Evolutionary conservation across 805 yeast species (phyloP).

Genomic region (Wickerhamomyces alni): DNA sequence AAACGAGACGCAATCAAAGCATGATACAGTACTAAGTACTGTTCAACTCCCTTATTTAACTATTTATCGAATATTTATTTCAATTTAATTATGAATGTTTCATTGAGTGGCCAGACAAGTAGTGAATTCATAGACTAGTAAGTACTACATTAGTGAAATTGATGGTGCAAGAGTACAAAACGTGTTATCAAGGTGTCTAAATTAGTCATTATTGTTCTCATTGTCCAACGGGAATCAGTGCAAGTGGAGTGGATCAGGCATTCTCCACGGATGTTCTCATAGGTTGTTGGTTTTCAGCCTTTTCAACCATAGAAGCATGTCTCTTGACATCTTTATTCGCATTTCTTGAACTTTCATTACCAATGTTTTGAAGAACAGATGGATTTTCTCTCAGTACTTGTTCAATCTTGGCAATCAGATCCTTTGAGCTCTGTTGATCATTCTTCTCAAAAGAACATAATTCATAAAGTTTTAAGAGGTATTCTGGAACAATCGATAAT

Average conservation of each 20-base stretch:
- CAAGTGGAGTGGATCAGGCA: too few species aligned
- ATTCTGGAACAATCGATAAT: slow-evolving; percentile 67
- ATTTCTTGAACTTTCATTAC: not conserved
- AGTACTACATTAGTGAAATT: too few species aligned
- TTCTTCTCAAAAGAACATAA: slow-evolving; percentile 17
- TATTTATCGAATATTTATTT: too few species aligned
- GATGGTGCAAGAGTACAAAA: not conserved
- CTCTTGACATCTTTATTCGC: not conserved
- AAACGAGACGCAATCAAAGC: slow-evolving; percentile 3
- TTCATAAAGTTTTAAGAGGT: slow-evolving; percentile 29
- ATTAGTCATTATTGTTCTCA: not conserved
- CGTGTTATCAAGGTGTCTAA: too few species aligned
- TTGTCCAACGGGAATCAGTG: too few species aligned
- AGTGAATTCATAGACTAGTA: too few species aligned
- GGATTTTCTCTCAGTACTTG: slow-evolving; percentile 23
- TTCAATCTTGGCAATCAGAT: slow-evolving; percentile 30
- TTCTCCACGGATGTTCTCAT: slow-evolving; percentile 9
- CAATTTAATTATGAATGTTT: not conserved
- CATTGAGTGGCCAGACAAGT: too few species aligned
- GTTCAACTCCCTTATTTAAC: not conserved
- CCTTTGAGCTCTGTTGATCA: slow-evolving; percentile 29
- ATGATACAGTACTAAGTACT: not conserved
- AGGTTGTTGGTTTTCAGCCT: slow-evolving; percentile 5
- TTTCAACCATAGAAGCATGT: slow-evolving; percentile 9
- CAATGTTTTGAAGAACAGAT: slow-evolving; percentile 7